These are phyloP conservation scores for Tolypocladium paradoxum DNA, from an alignment of 2,329 filamentous ascomycete species.

Conservation along the genomic window DNA sequence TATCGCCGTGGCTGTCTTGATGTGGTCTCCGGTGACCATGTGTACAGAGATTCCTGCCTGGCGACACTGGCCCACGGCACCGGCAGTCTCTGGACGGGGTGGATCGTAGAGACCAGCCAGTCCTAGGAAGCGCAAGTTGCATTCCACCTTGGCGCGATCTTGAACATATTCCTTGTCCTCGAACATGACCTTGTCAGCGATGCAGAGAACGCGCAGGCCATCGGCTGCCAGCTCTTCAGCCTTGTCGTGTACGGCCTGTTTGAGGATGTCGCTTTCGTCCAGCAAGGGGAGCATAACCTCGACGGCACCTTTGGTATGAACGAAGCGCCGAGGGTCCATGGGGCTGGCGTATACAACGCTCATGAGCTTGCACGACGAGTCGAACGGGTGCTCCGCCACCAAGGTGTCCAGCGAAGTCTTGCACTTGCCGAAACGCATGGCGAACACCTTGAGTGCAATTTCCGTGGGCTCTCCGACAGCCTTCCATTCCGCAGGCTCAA, in stretches of 20 bases:
- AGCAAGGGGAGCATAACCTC: slow-evolving; percentile 46
- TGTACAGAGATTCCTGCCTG: slow-evolving; percentile 54
- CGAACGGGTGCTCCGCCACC: slow-evolving; percentile 59
- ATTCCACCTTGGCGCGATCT: slow-evolving; percentile 44
- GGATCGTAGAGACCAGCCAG: slow-evolving; percentile 65
- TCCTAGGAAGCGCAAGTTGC: slow-evolving; percentile 51
- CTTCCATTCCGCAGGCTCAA: slow-evolving; percentile 37
- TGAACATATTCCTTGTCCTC: slow-evolving; percentile 23
- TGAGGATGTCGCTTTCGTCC: slow-evolving; percentile 33
- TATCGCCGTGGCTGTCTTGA: slow-evolving; percentile 56
- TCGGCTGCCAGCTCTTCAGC: slow-evolving; percentile 48
- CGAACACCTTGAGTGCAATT: slow-evolving; percentile 64
- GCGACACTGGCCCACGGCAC: slow-evolving; percentile 47
- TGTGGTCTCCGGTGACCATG: slow-evolving; percentile 61
- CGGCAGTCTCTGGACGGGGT: slow-evolving; percentile 55
- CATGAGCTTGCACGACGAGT: slow-evolving; percentile 66
- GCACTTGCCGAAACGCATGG: slow-evolving; percentile 52
- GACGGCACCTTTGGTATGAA: slow-evolving; percentile 49
- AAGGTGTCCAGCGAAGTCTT: slow-evolving; percentile 34
- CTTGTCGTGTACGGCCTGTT: slow-evolving; percentile 33
- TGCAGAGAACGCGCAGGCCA: slow-evolving; percentile 58
- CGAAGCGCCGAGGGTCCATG: slow-evolving; percentile 22
- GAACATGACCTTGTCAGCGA: slow-evolving; percentile 42
- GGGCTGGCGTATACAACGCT: slow-evolving; percentile 49
- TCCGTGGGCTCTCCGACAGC: slow-evolving; percentile 60